Base-by-base conservation (phyloP, 257 asterid species). In the Eustoma russellianum region DNA sequence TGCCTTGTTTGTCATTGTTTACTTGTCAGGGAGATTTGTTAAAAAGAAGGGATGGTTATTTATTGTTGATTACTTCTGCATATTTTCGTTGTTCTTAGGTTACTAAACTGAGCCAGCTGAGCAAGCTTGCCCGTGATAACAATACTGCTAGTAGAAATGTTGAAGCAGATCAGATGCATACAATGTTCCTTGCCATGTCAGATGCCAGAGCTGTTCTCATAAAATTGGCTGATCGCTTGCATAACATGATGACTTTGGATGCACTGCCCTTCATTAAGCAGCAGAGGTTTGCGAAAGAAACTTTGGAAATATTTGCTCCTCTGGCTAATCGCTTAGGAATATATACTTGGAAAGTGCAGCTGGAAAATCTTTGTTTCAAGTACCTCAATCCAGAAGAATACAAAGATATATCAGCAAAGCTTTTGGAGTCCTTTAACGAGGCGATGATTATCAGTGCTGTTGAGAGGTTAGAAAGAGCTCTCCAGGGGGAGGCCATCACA, bases 181-280 rank as follows among this genome's bases (percentile, higher is more conserved):
- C 97, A 16, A 92, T 92, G 97, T 88, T 85, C 78, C 96, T 92
- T 43, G 99, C 95, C 13, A 92, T 92, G 99, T 72, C 95, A 34
- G 99, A 92, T 76, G 94, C 95, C 12, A 76, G 99, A 65, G 97
- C 95, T 45, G 97, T 92, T 63, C 85, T 92, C 19, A 78, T 92
- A 44, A 92, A 92, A 72, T 77, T 92, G 57, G 99, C 99, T 41
- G 99, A 92, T 67, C 74, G 99, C n/a, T 71, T 92, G 71, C 99
- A 92, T 73, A 92, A 92, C 63, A 92, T 92, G 97, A 61, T 69
- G 88, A 92, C 99, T 28, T 66, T 92, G 78, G 93, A 88, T 55
- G 86, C 93, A 0, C 61, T 88, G 66, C 93, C 95, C 41, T 57
- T 72, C 28, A 57, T 66, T 43, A 92, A 88, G 67, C 99, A 85